These are phyloP conservation scores for Coemansia sp. DNA, from an alignment of 192 early-diverging fungal species.

Conservation along the genomic window DNA sequence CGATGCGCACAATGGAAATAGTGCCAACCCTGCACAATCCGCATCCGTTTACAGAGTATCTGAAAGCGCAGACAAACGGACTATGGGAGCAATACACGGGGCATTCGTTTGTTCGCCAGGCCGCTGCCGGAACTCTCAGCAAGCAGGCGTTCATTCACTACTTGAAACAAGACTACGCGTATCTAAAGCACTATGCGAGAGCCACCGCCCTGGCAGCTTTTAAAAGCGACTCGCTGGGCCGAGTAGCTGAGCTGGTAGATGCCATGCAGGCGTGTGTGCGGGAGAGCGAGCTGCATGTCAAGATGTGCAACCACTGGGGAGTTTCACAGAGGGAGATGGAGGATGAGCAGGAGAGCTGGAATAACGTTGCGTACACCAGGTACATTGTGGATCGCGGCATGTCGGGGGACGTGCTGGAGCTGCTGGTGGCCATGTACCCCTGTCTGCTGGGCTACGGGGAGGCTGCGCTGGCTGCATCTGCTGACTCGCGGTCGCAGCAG, in stretches of 20 bases:
- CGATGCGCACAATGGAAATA: constrained; percentile 7
- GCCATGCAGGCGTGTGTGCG: constrained; percentile 65
- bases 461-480: constrained; percentile 63
- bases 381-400: constrained; percentile 74
- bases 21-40: constrained; percentile 44
- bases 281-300: constrained; percentile 67
- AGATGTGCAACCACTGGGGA: constrained; percentile 73
- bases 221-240: constrained; percentile 61
- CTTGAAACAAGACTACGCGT: constrained; percentile 83
- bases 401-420: constrained; percentile 71
- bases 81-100: constrained; percentile 65
- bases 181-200: constrained; percentile 75
- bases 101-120: constrained; percentile 72
- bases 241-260: constrained; percentile 59
- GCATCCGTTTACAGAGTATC: constrained; percentile 52
- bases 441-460: constrained; percentile 83
- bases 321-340: constrained; percentile 67
- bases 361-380: constrained; percentile 82
- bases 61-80: constrained; percentile 23
- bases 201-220: constrained; percentile 72
- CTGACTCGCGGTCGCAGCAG: constrained; percentile 63
- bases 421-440: constrained; percentile 78
- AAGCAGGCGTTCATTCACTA: constrained; percentile 69
- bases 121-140: constrained; percentile 75
- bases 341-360: constrained; percentile 65